Conservation (phyloP, 2,329 filamentous ascomycete genomes). For the Coniosporium tulheliwenetii region DNA sequence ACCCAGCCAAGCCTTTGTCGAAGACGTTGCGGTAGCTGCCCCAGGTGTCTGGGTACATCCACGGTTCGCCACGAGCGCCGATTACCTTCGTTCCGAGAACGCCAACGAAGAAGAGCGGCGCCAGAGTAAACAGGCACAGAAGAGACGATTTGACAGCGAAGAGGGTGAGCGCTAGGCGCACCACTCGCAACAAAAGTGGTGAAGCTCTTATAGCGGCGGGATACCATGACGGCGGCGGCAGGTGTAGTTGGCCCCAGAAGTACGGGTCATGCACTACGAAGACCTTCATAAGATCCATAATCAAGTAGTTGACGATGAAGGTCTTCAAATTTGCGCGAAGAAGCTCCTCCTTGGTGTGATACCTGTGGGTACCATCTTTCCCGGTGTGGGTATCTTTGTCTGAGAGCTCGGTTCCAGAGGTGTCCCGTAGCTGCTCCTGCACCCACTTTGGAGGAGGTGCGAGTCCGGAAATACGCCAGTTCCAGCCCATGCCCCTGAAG, state of each 20-base stretch:
- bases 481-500: slow-evolving; percentile 46
- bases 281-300: slow-evolving; percentile 55
- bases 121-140: slow-evolving; percentile 41
- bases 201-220: slow-evolving; percentile 27
- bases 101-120: slow-evolving; percentile 44
- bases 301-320: slow-evolving; percentile 44
- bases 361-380: slow-evolving; percentile 20
- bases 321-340: slow-evolving; percentile 17
- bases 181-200: slow-evolving; percentile 31
- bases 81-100: slow-evolving; percentile 42
- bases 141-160: slow-evolving; percentile 45
- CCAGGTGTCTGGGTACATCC: slow-evolving; percentile 46
- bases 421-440: slow-evolving; percentile 19
- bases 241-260: slow-evolving; percentile 38
- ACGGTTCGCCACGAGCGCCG: slow-evolving; percentile 43
- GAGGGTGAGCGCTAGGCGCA: slow-evolving; percentile 42
- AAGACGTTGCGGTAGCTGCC: slow-evolving; percentile 38
- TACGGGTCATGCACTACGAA: slow-evolving; percentile 64
- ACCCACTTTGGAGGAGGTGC: slow-evolving; percentile 25
- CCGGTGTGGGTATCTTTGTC: slow-evolving; percentile 4
- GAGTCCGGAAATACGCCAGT: slow-evolving; percentile 36
- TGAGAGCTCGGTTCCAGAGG: slow-evolving; percentile 9
- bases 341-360: slow-evolving; percentile 16
- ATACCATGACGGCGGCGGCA: slow-evolving; percentile 23
- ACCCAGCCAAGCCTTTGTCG: slow-evolving; percentile 58